These are phyloP conservation scores for Halocafeteria seosinensis DNA, from an alignment of 108 stramenopile species.

Conservation along the genomic window DNA sequence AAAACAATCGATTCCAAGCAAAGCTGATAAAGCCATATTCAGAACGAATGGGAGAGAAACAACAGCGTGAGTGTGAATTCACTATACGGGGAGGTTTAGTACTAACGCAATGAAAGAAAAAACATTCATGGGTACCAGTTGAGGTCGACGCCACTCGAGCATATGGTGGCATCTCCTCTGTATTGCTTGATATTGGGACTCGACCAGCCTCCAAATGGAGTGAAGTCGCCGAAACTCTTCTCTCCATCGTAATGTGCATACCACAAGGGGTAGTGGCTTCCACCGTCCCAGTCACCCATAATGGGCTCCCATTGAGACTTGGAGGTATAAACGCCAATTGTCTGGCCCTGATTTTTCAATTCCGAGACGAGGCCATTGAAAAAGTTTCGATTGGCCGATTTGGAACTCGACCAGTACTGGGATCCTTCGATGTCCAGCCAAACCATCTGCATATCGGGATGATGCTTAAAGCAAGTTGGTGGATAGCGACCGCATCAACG, in stretches of 20 bases:
- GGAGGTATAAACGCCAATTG: background rate
- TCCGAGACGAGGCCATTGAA: background rate
- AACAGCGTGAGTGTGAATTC: too few species aligned
- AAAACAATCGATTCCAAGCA: too few species aligned
- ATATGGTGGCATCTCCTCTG: background rate
- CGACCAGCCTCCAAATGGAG: background rate
- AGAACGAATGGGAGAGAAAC: too few species aligned
- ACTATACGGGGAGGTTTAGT: too few species aligned
- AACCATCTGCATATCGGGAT: too few species aligned
- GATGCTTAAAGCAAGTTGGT: too few species aligned
- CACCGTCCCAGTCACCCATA: background rate
- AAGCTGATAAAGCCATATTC: too few species aligned
- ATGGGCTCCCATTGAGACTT: background rate
- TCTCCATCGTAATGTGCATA: background rate
- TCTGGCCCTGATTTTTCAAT: background rate
- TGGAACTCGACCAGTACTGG: background rate
- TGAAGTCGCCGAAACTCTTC: background rate
- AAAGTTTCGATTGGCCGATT: background rate
- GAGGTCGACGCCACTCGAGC: background rate
- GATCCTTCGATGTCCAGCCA: background rate
- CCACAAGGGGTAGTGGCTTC: background rate
- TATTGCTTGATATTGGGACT: background rate
- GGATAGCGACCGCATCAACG: too few species aligned
- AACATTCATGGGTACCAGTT: too few species aligned
- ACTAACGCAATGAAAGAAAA: too few species aligned